Evolutionary conservation across 2,329 filamentous ascomycete species (phyloP), one percentile per base, ranked within the genome.

Genomic region (Zymoseptoria passerinii): DNA sequence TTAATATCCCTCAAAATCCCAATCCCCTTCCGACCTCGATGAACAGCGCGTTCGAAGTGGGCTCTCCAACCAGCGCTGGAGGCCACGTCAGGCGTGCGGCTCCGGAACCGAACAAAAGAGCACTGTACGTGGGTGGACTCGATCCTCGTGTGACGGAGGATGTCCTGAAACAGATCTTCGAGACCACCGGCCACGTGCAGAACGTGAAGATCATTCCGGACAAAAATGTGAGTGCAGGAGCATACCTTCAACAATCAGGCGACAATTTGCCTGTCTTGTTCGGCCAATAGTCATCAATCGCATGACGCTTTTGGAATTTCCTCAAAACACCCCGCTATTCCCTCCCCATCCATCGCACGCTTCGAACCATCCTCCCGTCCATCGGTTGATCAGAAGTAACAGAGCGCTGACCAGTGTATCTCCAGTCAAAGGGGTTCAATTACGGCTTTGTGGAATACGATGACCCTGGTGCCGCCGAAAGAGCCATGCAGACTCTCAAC

Each of bases 181-280:
- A 99, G 80, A 99, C 94, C 6, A 96, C 92, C 60, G 94, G 94
- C 58, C 94, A 99, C 77, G 94, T 99, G 65, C 88, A 96, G 77
- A 96, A 90, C 72, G 94, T 99, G 73, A 99, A 99, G 82, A 96
- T 99, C 72, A 99, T 99, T 74, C 94, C 94, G 55, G 94, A 99
- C 81, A 99, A 99, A 83, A 99, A 96, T 77, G 92, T 96, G 79
- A 83, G 90, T 85, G 52, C 58, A 60, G 35, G 35, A 44, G 35
- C 35, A 44, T 44, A 44, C 35, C 7, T 44, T 44, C 57, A 53
- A 57, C 57, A 55, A 54, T 54, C 29, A 28, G 27, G 44, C 64
- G 58, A 56, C 53, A 55, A 57, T 27, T 28, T 52, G 55, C 58
- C 40, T 60, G 62, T 60, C 51, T 56, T 55, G 53, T 48, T 48